phyloP scores from a whole-genome alignment of 257 asterid species.

The Pogostemon cablin region DNA sequence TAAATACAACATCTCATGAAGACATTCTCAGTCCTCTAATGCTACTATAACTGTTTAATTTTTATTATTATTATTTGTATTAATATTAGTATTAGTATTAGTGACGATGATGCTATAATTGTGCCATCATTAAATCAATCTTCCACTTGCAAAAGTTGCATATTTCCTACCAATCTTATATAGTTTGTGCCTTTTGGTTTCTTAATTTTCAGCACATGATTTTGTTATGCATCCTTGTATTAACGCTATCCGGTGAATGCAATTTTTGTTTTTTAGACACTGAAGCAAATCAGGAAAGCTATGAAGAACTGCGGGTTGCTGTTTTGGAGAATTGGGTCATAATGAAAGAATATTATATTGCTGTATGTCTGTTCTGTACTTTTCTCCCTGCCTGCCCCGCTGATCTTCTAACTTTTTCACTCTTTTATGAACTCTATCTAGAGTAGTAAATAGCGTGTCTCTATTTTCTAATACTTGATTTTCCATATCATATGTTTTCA shows the following conservation, averaged over 20 bases:
- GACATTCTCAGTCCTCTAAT: slow-evolving; percentile 10
- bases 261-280: slow-evolving; percentile 41
- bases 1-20: slow-evolving; percentile 15
- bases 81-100: too few species aligned
- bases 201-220: slow-evolving; percentile 17
- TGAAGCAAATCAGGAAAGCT: slow-evolving; percentile 51
- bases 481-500: not conserved
- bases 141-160: not conserved
- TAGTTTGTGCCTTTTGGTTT: slow-evolving; percentile 11
- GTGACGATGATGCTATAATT: not conserved
- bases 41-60: not conserved
- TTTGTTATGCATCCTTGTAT: slow-evolving; percentile 27
- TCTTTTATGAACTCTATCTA: slow-evolving; percentile 1
- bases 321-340: slow-evolving; percentile 56
- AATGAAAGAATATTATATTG: slow-evolving; percentile 73
- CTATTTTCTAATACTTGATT: not conserved
- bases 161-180: slow-evolving; percentile 7
- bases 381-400: not conserved
- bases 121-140: slow-evolving; percentile 19
- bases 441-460: slow-evolving; percentile 26
- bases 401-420: not conserved
- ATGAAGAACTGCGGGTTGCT: slow-evolving; percentile 63
- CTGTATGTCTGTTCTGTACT: slow-evolving; percentile 48
- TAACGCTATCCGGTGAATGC: slow-evolving; percentile 25
- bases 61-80: too few species aligned